A percentile compares a stretch with the other conserved stretches of the same genome.
Evolutionary conservation across 306 rosid species (phyloP).

Genomic region (Trifolium pratense): DNA sequence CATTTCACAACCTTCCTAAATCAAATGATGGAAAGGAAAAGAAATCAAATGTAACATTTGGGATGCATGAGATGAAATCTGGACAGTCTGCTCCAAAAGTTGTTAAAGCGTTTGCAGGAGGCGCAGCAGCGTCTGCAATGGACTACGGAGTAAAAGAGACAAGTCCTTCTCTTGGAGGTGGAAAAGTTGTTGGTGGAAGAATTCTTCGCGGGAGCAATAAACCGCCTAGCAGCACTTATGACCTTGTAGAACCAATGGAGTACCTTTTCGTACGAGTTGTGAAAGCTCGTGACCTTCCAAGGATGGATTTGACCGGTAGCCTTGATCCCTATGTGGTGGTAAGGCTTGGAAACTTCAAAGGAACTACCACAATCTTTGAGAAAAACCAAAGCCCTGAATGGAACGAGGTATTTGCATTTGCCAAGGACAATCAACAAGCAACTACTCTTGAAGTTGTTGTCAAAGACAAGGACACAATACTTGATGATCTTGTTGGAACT

Average conservation of each 20-base stretch:
- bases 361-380: constrained; percentile 66
- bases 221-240: constrained; percentile 71
- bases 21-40: constrained; percentile 42
- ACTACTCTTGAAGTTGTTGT: constrained; percentile 65
- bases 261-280: constrained; percentile 88
- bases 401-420: constrained; percentile 90
- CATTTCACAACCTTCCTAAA: constrained; percentile 68
- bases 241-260: constrained; percentile 82
- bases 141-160: constrained; percentile 79
- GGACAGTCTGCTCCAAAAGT: constrained; percentile 50
- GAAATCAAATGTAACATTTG: constrained; percentile 46
- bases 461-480: constrained; percentile 67
- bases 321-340: constrained; percentile 94
- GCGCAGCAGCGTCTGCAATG: constrained; percentile 50
- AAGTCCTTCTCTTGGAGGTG: constrained; percentile 90
- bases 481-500: constrained; percentile 79
- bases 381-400: constrained; percentile 81
- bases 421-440: constrained; percentile 64
- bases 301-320: constrained; percentile 80
- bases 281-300: constrained; percentile 88
- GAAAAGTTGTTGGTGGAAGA: constrained; percentile 73
- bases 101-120: constrained; percentile 54
- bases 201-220: constrained; percentile 49
- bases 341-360: constrained; percentile 82
- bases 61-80: constrained; percentile 69